A percentile compares a stretch with the other conserved stretches of the same genome.
Conservation (phyloP, 495 filamentous ascomycete genomes). For the Usnea hakonensis region DNA sequence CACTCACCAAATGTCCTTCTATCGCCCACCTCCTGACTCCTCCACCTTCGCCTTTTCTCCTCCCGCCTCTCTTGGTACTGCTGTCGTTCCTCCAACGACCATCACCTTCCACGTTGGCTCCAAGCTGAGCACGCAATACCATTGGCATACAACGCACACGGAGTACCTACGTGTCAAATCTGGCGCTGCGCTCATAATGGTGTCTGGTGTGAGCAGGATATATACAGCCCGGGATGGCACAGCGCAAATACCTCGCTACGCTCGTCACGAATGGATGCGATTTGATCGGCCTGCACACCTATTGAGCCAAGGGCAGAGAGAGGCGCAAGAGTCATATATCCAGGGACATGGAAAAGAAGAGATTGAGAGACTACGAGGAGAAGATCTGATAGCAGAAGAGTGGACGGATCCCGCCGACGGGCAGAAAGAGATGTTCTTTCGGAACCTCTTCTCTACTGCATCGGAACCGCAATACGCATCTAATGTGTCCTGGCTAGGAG, state of each 20-base stretch:
- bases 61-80: neutral
- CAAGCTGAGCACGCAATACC: neutral
- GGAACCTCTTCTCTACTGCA: neutral
- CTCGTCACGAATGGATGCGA: constrained; percentile 13
- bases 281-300: constrained; percentile 6
- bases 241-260: constrained; percentile 4
- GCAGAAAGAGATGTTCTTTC: constrained; percentile 10
- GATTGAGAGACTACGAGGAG: neutral
- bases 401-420: constrained; percentile 13
- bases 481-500: neutral
- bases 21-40: neutral
- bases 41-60: neutral
- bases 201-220: neutral
- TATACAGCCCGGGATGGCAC: constrained; percentile 1
- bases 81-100: neutral
- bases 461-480: neutral
- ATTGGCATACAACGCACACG: constrained; percentile 6
- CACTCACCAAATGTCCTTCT: neutral
- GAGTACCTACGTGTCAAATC: neutral
- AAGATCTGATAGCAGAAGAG: constrained; percentile 1
- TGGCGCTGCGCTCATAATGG: constrained; percentile 1
- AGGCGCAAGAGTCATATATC: constrained; percentile 1
- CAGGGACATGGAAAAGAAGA: neutral
- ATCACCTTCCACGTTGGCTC: neutral
- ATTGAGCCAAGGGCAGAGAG: neutral